Percentiles rank a stretch among this genome's conserved stretches.
These are phyloP conservation scores for Hemisphaericaspora xylanilytica DNA, from an alignment of 1,139 yeast species.

Conservation along the genomic window DNA sequence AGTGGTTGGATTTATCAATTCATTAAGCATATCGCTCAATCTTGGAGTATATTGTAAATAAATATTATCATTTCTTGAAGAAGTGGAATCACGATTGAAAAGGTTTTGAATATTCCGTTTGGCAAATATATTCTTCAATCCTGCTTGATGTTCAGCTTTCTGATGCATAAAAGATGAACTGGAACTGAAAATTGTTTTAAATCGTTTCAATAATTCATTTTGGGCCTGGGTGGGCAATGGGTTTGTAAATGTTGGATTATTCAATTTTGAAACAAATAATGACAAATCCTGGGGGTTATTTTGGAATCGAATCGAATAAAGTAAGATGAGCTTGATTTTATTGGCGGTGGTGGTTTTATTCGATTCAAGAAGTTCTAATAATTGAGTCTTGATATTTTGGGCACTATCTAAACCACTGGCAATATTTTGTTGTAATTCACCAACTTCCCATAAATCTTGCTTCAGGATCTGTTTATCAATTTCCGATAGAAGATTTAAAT, in stretches of 20 bases:
- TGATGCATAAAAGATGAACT: slow-evolving; percentile 1
- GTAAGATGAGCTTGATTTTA: slow-evolving; percentile 54
- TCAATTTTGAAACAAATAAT: slow-evolving; percentile 25
- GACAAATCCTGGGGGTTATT: slow-evolving; percentile 22
- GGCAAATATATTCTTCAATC: slow-evolving; percentile 27
- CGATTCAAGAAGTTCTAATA: slow-evolving; percentile 27
- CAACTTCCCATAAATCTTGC: slow-evolving; percentile 73
- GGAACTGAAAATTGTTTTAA: slow-evolving; percentile 24
- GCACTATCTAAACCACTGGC: slow-evolving; percentile 57
- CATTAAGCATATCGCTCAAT: slow-evolving; percentile 45
- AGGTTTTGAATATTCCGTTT: slow-evolving; percentile 26
- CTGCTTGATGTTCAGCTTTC: slow-evolving; percentile 15
- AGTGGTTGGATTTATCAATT: slow-evolving; percentile 19
- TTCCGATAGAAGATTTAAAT: slow-evolving; percentile 85
- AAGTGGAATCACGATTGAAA: slow-evolving; percentile 23
- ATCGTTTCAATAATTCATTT: slow-evolving; percentile 30
- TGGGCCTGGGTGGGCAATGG: slow-evolving; percentile 37
- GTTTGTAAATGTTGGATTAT: slow-evolving; percentile 26
- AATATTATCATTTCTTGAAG: slow-evolving; percentile 42
- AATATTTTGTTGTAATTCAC: slow-evolving; percentile 86
- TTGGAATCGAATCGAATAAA: slow-evolving; percentile 68
- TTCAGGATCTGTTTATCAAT: slow-evolving; percentile 65
- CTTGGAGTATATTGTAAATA: slow-evolving; percentile 75
- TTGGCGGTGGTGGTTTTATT: slow-evolving; percentile 27
- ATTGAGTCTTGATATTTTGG: slow-evolving; percentile 23